Conservation (phyloP, 2,329 filamentous ascomycete species). For the Trichoderma lentiforme region DNA sequence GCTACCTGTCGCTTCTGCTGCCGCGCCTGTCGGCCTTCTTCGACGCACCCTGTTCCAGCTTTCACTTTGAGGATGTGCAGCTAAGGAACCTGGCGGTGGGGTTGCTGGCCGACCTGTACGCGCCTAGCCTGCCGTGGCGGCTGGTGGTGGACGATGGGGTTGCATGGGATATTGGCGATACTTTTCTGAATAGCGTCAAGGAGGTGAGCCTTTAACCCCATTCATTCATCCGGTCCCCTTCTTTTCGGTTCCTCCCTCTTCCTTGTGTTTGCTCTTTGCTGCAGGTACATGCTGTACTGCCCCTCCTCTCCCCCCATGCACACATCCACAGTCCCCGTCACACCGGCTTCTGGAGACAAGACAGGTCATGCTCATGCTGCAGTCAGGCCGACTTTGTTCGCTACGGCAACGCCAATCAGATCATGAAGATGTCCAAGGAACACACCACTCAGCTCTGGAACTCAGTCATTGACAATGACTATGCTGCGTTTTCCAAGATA, state of each 20-base stretch:
- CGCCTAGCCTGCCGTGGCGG: constrained; percentile 52
- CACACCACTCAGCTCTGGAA: constrained; percentile 82
- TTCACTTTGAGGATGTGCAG: constrained; percentile 54
- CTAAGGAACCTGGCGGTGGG: constrained; percentile 53
- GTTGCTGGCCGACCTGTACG: constrained; percentile 56
- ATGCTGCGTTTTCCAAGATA: constrained; percentile 67
- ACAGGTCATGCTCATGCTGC: constrained; percentile 4
- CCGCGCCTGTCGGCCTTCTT: constrained; percentile 55
- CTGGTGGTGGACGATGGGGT: constrained; percentile 53
- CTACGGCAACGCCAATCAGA: constrained; percentile 82
- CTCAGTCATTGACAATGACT: constrained; percentile 74
- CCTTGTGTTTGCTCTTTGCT: not conserved
- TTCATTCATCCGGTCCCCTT: not conserved
- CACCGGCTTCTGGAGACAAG: not conserved
- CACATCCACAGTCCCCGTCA: not conserved
- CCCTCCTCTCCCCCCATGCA: not conserved
- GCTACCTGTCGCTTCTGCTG: constrained; percentile 56
- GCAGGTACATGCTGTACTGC: not conserved
- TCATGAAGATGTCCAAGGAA: constrained; percentile 83
- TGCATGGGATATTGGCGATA: constrained; percentile 59
- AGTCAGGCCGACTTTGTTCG: constrained; percentile 74
- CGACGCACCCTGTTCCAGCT: constrained; percentile 53
- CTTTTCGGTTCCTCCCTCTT: not conserved
- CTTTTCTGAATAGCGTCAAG: constrained; percentile 63
- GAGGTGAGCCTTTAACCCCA: constrained; percentile 42